Conservation (phyloP, 73 alveolate genomes). For the Tetrahymena borealis region DNA sequence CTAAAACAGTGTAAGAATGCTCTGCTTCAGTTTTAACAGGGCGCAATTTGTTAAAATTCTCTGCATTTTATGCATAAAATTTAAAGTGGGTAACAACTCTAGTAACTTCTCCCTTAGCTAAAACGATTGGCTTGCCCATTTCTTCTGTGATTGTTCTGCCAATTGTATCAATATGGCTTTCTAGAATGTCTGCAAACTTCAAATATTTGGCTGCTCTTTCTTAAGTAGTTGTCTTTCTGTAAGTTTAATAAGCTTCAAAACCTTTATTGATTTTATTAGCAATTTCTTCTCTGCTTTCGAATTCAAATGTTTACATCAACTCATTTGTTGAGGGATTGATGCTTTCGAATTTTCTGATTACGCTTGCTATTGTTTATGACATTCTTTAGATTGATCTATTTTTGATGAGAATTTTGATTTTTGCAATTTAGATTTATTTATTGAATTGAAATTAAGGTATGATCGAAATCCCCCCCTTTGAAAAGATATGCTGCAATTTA, state of each 20-base stretch:
- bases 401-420: neutral
- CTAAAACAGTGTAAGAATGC: conserved; percentile 39
- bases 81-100: neutral
- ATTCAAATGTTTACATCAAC: neutral
- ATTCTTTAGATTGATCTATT: neutral
- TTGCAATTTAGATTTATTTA: neutral
- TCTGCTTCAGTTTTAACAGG: conserved; percentile 44
- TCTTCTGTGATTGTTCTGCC: neutral
- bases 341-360: neutral
- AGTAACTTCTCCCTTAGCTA: neutral
- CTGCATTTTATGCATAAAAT: neutral
- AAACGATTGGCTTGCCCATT: neutral
- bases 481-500: neutral
- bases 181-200: neutral
- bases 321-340: neutral
- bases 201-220: neutral
- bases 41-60: neutral
- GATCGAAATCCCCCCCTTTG: too few species aligned
- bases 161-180: neutral
- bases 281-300: neutral
- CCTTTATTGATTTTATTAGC: neutral
- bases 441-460: neutral
- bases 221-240: neutral
- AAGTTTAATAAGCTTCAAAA: neutral
- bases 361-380: neutral